A percentile compares a stretch with the other conserved stretches of the same genome.
Evolutionary conservation across 805 yeast genomes (phyloP).

Genomic region (Grigorovia transvaalensis): DNA sequence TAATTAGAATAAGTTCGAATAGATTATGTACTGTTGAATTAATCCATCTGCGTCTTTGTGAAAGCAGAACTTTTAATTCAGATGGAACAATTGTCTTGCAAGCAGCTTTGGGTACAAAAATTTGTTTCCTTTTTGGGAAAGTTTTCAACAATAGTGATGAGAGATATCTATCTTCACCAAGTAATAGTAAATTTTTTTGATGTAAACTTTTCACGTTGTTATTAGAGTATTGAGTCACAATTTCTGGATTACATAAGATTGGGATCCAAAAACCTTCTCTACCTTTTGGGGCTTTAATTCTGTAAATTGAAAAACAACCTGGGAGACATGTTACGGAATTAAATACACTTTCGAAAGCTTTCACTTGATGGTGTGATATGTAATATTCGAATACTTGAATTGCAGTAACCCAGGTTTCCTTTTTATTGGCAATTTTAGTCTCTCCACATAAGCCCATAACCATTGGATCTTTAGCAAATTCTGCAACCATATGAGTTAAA

Average conservation of each 20-base stretch:
- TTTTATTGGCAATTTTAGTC: conserved; percentile 79
- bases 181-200: conserved; percentile 68
- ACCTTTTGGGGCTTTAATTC: conserved; percentile 85
- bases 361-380: conserved; percentile 88
- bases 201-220: conserved; percentile 78
- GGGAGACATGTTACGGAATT: conserved; percentile 94
- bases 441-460: conserved; percentile 95
- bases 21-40: conserved; percentile 89
- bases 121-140: conserved; percentile 80
- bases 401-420: conserved; percentile 79
- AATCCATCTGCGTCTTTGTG: conserved; percentile 96
- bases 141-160: conserved; percentile 79
- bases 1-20: conserved; percentile 74
- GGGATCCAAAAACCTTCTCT: conserved; percentile 83
- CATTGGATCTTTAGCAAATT: conserved; percentile 75
- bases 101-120: conserved; percentile 82
- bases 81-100: conserved; percentile 90
- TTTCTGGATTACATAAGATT: conserved; percentile 82
- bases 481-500: conserved; percentile 80
- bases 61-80: conserved; percentile 62
- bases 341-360: conserved; percentile 89
- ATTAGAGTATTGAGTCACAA: conserved; percentile 83
- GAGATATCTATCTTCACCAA: conserved; percentile 86
- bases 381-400: conserved; percentile 91
- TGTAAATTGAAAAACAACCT: conserved; percentile 87